Evolutionary conservation across 306 rosid species (phyloP), one percentile per base, ranked within the genome.

Genomic region (Sphenostylis stenocarpa): DNA sequence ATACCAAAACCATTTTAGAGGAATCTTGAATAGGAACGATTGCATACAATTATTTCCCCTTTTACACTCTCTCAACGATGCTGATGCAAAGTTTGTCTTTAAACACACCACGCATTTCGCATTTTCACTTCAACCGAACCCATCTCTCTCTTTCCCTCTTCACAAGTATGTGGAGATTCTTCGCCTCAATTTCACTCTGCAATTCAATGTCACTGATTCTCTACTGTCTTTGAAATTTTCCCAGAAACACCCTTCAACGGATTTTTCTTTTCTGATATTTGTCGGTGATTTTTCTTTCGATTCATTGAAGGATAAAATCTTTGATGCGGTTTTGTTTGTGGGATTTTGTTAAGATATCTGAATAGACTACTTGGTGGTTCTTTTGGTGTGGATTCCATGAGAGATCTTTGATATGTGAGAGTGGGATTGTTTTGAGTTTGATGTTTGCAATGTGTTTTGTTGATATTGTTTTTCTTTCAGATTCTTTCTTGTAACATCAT

Each of bases 51-150:
- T 39, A 43, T 33, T 20, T 38, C 43, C 56, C 44, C 23, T 65
- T 44, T 76, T 75, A 69, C 11, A 39, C 81, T 56, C 45, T 36
- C 76, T 29, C 44, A 5, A 52, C 76, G 83, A 72, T 43, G 80
- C 83, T 88, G 75, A 79, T 88, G 71, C 61, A 79, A 81, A 75
- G 14, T 88, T 90, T 87, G 87, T 88, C 90, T 84, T 78, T 7
- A 74, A 75, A 23, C 17, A 36, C 31, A 19, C 51, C 48, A 15
- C 72, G 55, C 67, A 83, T 79, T 83, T 84, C 56, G 16, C 20
- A 45, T 44, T 55, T 85, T 72, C 80, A 80, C 51, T 51, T 29
- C 57, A 39, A 72, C 28, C 71, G 26, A 57, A 20, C 23, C 62
- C 81, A 58, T 74, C 17, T 57, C 57, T 75, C 75, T 75, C 77